Conservation (phyloP, 148 eudicot genomes). For the Vaccinium vitisidaea region DNA sequence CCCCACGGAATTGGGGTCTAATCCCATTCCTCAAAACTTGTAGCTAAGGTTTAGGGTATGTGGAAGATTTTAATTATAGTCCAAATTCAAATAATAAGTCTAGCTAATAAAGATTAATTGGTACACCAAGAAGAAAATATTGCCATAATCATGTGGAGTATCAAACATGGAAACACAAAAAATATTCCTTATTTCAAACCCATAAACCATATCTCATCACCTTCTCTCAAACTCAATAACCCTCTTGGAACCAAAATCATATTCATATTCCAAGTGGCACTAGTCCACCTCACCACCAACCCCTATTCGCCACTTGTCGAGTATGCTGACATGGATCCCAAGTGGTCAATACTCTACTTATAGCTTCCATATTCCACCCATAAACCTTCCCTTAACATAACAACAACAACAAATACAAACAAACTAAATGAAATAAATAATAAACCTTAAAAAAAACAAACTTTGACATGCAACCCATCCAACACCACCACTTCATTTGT, state of each 20-base stretch:
- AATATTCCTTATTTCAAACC: slow-evolving; percentile 8
- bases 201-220: not conserved
- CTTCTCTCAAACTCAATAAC: not conserved
- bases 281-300: not conserved
- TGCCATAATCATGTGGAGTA: not conserved
- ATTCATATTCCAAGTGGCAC: not conserved
- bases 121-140: too few species aligned
- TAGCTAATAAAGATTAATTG: not conserved
- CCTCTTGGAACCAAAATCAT: slow-evolving; percentile 5
- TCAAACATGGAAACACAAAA: not conserved
- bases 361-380: slow-evolving; percentile 2
- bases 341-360: not conserved
- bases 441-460: not conserved
- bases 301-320: slow-evolving; percentile 8
- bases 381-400: not conserved
- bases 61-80: too few species aligned
- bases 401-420: not conserved
- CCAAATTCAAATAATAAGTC: not conserved
- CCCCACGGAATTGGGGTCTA: too few species aligned
- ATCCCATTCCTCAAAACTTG: too few species aligned
- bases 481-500: not conserved
- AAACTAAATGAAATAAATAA: slow-evolving; percentile 6
- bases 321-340: slow-evolving; percentile 17
- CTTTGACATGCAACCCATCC: slow-evolving; percentile 17
- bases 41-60: too few species aligned